Evolutionary conservation across 306 rosid species (phyloP).

Genomic region (Vigna angularis): DNA sequence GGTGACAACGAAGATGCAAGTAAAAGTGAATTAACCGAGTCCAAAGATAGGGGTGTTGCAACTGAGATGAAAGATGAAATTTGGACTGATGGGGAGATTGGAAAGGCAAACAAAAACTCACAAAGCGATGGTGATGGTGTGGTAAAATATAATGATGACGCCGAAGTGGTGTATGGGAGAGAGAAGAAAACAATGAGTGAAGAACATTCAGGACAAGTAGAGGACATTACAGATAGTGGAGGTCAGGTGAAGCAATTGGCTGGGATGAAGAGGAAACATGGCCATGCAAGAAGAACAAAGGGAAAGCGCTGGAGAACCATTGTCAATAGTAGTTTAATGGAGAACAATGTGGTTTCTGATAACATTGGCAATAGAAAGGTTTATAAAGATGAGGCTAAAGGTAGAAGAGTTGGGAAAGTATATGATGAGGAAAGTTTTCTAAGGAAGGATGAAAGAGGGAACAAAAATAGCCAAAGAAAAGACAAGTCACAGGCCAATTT

Average conservation of each 20-base stretch:
- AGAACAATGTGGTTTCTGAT: slow-evolving; percentile 41
- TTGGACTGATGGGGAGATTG: slow-evolving; percentile 24
- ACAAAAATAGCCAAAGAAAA: slow-evolving; percentile 23
- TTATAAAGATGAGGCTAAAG: slow-evolving; percentile 31
- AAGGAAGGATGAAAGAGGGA: slow-evolving; percentile 18
- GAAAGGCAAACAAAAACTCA: slow-evolving; percentile 36
- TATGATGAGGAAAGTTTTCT: slow-evolving; percentile 9
- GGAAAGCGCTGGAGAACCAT: slow-evolving; percentile 58
- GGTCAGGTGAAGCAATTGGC: slow-evolving; percentile 33
- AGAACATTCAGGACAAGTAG: slow-evolving; percentile 32
- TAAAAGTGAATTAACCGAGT: slow-evolving; percentile 26
- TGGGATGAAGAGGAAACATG: slow-evolving; percentile 48
- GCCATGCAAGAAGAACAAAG: slow-evolving; percentile 41
- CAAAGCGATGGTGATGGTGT: slow-evolving; percentile 33
- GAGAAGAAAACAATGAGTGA: slow-evolving; percentile 33
- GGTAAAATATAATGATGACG: neutral
- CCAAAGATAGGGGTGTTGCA: slow-evolving; percentile 32
- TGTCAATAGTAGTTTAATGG: slow-evolving; percentile 46
- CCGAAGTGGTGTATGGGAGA: slow-evolving; percentile 32
- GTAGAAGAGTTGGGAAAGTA: slow-evolving; percentile 35
- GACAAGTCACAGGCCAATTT: slow-evolving; percentile 20
- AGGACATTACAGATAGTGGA: slow-evolving; percentile 33
- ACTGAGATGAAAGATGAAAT: slow-evolving; percentile 37
- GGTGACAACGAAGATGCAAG: slow-evolving; percentile 43
- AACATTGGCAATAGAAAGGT: slow-evolving; percentile 44